Evolutionary conservation across 495 filamentous ascomycete genomes (phyloP).

Genomic region (Amphirosellinia nigrospora): DNA sequence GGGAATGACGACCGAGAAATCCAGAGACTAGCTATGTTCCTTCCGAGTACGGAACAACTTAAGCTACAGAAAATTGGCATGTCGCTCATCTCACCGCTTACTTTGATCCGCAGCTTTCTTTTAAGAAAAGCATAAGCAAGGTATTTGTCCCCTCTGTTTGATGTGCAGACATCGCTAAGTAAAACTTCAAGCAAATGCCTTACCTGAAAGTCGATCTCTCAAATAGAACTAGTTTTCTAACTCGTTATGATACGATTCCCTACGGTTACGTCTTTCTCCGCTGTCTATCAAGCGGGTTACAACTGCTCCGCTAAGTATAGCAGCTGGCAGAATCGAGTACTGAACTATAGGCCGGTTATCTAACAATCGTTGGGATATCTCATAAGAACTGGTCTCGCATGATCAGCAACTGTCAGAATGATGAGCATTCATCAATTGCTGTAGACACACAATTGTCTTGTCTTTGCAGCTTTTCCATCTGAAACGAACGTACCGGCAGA

Average conservation of each 20-base stretch:
- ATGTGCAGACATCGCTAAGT: neutral
- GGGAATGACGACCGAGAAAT: slow-evolving; percentile 56
- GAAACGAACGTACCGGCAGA: neutral
- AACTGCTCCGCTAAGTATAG: neutral
- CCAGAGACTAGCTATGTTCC: slow-evolving; percentile 47
- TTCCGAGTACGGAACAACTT: slow-evolving; percentile 25
- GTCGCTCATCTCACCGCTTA: slow-evolving; percentile 24
- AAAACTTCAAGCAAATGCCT: neutral
- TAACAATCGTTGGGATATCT: neutral
- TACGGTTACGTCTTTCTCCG: neutral
- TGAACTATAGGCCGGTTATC: neutral
- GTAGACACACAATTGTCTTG: neutral
- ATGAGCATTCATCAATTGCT: neutral
- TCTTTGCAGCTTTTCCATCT: neutral
- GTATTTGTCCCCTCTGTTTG: neutral
- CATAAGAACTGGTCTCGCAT: neutral
- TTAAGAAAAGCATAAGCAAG: slow-evolving; percentile 24
- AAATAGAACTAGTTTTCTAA: neutral
- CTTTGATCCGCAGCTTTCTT: slow-evolving; percentile 28
- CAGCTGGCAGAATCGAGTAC: neutral
- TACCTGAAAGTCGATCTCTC: neutral
- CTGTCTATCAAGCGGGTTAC: neutral
- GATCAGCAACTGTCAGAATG: neutral
- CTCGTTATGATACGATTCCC: neutral
- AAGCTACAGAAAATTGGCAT: slow-evolving; percentile 17